phyloP scores from a whole-genome alignment of 2,329 filamentous ascomycete species.

The Colletotrichum sp. region DNA sequence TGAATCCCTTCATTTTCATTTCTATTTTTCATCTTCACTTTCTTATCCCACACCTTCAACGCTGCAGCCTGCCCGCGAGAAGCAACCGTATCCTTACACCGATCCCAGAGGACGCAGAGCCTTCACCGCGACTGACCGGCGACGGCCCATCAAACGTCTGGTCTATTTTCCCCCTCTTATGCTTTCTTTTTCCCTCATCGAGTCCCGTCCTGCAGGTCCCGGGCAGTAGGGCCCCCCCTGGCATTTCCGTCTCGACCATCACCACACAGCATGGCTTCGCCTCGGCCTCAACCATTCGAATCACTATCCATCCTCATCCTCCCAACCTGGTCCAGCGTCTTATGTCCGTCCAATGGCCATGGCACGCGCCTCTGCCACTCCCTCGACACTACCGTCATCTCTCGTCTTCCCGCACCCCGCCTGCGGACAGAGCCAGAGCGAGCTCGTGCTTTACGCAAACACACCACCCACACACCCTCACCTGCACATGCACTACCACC shows the following conservation, averaged over 20 bases:
- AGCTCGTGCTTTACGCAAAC: background rate
- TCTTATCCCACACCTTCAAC: background rate
- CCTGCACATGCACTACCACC: background rate
- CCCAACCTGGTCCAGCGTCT: background rate
- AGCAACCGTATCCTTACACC: background rate
- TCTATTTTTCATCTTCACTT: background rate
- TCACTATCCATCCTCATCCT: background rate
- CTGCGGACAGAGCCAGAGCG: background rate
- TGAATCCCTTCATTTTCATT: background rate
- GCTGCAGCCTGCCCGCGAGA: background rate
- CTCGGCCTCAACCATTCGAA: background rate
- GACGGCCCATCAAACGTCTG: background rate
- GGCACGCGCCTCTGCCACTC: background rate
- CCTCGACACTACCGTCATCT: background rate
- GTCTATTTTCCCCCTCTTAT: background rate
- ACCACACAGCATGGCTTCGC: background rate
- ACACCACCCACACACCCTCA: background rate
- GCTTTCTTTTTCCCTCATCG: background rate
- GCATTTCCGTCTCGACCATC: background rate
- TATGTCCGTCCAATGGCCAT: background rate
- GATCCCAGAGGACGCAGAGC: background rate
- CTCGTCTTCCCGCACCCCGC: background rate
- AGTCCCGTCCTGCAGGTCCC: background rate
- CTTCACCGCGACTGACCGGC: background rate
- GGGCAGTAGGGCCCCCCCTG: background rate